Base-by-base conservation (phyloP, 192 early-diverging fungal genomes). In the Coemansia asiatica region DNA sequence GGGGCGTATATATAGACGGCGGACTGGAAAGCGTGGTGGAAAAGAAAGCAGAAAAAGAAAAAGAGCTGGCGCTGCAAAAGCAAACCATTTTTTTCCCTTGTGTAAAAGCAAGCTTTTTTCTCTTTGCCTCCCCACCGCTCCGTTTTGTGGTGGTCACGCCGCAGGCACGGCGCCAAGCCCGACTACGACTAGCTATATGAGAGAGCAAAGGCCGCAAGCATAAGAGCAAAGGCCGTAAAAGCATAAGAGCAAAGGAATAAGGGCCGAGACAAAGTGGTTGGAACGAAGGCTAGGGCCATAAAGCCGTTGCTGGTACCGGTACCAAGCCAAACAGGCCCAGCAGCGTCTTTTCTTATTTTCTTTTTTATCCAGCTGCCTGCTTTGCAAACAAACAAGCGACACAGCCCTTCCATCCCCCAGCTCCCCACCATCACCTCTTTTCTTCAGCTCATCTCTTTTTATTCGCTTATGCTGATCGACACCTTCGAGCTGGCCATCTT, bases 401-500 rank as follows among this genome's bases (percentile, higher is more conserved):
- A 10, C 40, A 16, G 40, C 40, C 3, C 40, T 44, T 44, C 40
- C 15, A 33, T 35, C 61, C 35, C 63, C 51, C n/a, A 19, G 19
- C 23, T 63, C 61, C 48, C 26, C 19, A n/a, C 19, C 8, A 44
- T 2, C 40, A 44, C 3, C 40, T 2, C 15, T 44, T 44, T 44
- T 44, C 10, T 6, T 3, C 31, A 33, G 31, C 31, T 8, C 31
- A 8, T 8, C 8, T 33, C 31, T 6, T 44, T 13, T 12, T 12
- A 16, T 2, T 12, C 40, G 40, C 40, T 13, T 13, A 75, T 75
- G 72, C 44, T 71, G 36, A 60, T 62, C 46, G 78, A 81, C 61
- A 62, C 66, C 29, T 68, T 66, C 36, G 72, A 71, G 65, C 66
- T 81, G 62, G 31, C 69, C 10, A 69, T 70, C 68, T 82, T 76